Conservation (phyloP, 2,329 filamentous ascomycete species). For the Botrytis hyacinthi region DNA sequence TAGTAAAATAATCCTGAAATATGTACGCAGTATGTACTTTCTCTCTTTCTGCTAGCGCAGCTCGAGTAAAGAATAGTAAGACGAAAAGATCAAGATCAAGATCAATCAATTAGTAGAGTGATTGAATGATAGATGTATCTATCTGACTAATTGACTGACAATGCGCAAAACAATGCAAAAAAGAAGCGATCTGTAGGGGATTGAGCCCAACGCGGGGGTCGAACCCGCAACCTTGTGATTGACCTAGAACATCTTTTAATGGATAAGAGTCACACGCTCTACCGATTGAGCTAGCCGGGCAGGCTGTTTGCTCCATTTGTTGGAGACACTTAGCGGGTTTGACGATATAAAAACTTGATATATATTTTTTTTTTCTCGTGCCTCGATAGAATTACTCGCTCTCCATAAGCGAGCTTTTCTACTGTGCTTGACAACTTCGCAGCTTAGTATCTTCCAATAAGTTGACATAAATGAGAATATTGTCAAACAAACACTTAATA, state of each 20-base stretch:
- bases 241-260: slow-evolving; percentile 9
- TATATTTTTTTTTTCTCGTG: background rate
- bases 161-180: background rate
- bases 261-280: slow-evolving; percentile 38
- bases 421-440: background rate
- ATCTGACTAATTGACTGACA: too few relatives aligned
- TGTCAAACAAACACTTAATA: background rate
- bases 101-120: too few relatives aligned
- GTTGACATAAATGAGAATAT: accelerated
- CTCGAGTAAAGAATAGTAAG: too few relatives aligned
- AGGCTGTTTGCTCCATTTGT: slow-evolving; percentile 16
- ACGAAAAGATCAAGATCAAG: background rate
- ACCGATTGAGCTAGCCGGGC: slow-evolving; percentile 38
- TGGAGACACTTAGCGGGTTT: accelerated
- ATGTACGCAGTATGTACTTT: too few relatives aligned
- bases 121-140: background rate
- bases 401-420: background rate
- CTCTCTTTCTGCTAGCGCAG: background rate
- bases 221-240: slow-evolving; percentile 47
- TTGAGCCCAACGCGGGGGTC: slow-evolving; percentile 42
- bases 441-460: background rate
- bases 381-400: background rate
- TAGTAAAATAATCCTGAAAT: background rate
- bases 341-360: accelerated
- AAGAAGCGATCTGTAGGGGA: slow-evolving; percentile 16